Base-by-base conservation (phyloP, 768 basidiomycete species). In the Mycena haematopus region DNA sequence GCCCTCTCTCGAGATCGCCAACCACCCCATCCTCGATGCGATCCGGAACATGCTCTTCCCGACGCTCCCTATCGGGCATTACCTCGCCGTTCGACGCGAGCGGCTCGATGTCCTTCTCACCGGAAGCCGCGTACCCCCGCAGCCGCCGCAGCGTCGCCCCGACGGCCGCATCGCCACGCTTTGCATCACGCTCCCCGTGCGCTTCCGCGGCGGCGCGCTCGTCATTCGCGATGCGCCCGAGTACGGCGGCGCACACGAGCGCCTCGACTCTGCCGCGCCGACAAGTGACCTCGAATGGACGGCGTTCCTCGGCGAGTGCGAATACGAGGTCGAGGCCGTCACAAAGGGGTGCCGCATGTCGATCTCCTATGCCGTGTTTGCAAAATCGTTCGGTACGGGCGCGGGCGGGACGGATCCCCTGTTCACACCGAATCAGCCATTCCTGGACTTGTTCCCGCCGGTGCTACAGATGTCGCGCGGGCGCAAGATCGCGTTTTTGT, bases 21-120 rank as follows among this genome's bases (percentile, higher is more conserved):
- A 89, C 72, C 90, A 91, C 70, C 92, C 92, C 3, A 87, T 94
- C 71, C 84, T 94, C 63, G 91, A 92, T 65, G 87, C 91, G 0
- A 79, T 93, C 22, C 86, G 86, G 50, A 86, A 78, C 58, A 79
- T 86, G 0, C 78, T 94, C n/a, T 92, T 93, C 74, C 90, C 91
- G 0, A 79, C 81, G 27, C 78, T 92, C 5, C 86, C 90, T 4
- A 70, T 77, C 0, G 91, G 91, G 3, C 85, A 91, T 69, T 86
- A 89, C 72, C 84, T 94, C 66, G 86, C 85, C 21, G 85, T 85
- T 0, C 73, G 85, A 14, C 82, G 87, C 50, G 91, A 93, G 71
- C 84, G 83, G 64, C 78, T 93, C 21, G 90, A 94, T 71, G 80
- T 94, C 25, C 74, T 91, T 53, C 80, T 82, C 6, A 80, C 74